Evolutionary conservation across 805 yeast species (phyloP).

Genomic region (Lipomyces chichibuensis): DNA sequence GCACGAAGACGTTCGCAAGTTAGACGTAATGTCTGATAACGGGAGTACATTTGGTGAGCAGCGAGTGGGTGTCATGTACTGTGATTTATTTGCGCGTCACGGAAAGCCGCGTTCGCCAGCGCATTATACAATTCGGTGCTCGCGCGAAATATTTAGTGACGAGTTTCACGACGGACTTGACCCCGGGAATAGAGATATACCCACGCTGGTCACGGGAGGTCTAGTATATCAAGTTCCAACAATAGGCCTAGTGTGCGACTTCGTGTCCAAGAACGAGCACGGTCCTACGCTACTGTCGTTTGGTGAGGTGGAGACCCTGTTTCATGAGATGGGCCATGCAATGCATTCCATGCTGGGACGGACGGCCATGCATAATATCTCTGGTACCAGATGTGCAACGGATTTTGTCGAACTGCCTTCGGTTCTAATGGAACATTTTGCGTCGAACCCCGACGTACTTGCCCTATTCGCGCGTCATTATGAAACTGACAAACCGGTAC

Average conservation of each 20-base stretch:
- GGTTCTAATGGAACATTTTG: conserved; percentile 93
- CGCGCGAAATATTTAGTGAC: conserved; percentile 70
- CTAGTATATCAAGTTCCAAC: conserved; percentile 79
- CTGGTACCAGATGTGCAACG: conserved; percentile 93
- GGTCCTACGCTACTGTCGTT: conserved; percentile 63
- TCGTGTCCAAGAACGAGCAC: conserved; percentile 50
- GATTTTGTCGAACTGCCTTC: conserved; percentile 97
- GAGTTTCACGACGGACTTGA: conserved; percentile 50
- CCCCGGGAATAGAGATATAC: conserved; percentile 21
- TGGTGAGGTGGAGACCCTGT: conserved; percentile 86
- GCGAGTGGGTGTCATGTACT: conserved; percentile 77
- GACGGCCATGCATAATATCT: conserved; percentile 84
- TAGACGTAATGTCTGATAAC: conserved; percentile 68
- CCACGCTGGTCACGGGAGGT: conserved; percentile 41
- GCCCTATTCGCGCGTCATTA: conserved; percentile 72
- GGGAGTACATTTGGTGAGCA: conserved; percentile 20
- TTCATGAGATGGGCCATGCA: conserved; percentile 99
- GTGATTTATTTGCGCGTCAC: conserved; percentile 80
- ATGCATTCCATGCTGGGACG: conserved; percentile 96
- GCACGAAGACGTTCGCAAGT: conserved; percentile 80
- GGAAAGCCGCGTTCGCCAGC: conserved; percentile 81
- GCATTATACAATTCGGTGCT: conserved; percentile 93
- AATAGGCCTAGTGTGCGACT: conserved; percentile 86
- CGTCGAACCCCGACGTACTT: conserved; percentile 77
- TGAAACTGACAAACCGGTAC: conserved; percentile 64